Base-by-base conservation (phyloP, 805 yeast genomes). In the Candida verbasci region DNA sequence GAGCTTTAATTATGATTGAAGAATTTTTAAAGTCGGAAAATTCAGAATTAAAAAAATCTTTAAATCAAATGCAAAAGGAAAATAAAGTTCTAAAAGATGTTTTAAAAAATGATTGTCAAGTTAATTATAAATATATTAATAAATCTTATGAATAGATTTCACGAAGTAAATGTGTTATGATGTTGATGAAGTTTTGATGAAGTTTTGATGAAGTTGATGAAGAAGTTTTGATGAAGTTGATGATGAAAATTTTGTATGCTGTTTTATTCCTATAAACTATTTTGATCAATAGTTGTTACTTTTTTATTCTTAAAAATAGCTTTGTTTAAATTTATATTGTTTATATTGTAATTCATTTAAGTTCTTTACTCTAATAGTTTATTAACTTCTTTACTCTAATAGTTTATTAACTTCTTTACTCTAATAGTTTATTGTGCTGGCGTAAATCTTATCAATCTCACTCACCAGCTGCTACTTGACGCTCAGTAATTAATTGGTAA, bases 91-190 rank as follows among this genome's bases (percentile, higher is more conserved):
- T 38, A 23, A 38, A 34, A 32, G 29, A 24, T 22, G 35, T 38
- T 38, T 38, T 38, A 17, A 38, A 26, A 24, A 38, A 38, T 25
- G 41, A 38, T 30, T 38, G 17, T 23, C 38, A 38, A 26, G 38
- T 34, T 38, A 25, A 38, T 27, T 38, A 34, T 24, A 35, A 31
- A 16, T 31, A 31, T 22, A 31, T 31, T 22, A 31, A 22, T 16
- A 31, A 31, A 22, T 20, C 34, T 11, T 31, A 31, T 29, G 6
- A 29, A 18, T 24, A 24, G 25, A 24, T 24, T 24, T n/a, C n/a
- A n/a, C n/a, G n/a, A n/a, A n/a, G n/a, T n/a, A n/a, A n/a, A 18
- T 18, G 21, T 18, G 21, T 18, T 6, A 18, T 16, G 29, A 26
- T 26, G 29, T 26, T 26, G 9, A 26, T 12, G 29, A 21, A 21